Conservation (phyloP, 2,329 filamentous ascomycete species). For the Grosmannia huntii region DNA sequence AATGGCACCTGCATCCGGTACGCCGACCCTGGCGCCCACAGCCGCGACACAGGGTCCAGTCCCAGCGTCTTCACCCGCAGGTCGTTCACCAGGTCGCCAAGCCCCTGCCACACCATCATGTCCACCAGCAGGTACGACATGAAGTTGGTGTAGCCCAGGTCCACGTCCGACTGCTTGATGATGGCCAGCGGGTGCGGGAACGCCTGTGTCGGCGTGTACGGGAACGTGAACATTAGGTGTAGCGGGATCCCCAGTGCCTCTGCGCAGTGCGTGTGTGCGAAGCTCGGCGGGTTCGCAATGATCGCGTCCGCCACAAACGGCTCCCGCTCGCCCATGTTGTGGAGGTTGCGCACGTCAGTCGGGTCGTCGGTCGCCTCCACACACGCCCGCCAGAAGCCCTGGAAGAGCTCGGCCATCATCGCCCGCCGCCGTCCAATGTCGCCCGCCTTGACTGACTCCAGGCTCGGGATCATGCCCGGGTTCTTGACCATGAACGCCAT, state of each 20-base stretch:
- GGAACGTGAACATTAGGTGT: conserved; percentile 83
- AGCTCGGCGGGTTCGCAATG: conserved; percentile 70
- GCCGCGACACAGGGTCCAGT: conserved; percentile 59
- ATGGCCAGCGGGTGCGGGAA: conserved; percentile 71
- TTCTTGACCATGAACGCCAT: conserved; percentile 90
- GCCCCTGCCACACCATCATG: conserved; percentile 83
- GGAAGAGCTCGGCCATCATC: conserved; percentile 70
- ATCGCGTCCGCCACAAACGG: conserved; percentile 66
- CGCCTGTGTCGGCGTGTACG: conserved; percentile 60
- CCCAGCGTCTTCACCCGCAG: conserved; percentile 58
- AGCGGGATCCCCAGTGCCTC: conserved; percentile 66
- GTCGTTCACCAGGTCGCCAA: conserved; percentile 66
- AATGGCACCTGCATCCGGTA: conserved; percentile 64
- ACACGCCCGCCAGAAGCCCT: conserved; percentile 71
- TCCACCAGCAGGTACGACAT: conserved; percentile 72
- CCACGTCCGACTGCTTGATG: conserved; percentile 59
- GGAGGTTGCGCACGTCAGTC: conserved; percentile 44
- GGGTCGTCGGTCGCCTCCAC: conserved; percentile 61
- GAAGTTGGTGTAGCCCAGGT: conserved; percentile 63
- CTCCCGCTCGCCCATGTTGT: conserved; percentile 49
- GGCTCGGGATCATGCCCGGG: conserved; percentile 60
- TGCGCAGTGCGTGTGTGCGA: conserved; percentile 68
- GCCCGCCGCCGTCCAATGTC: conserved; percentile 56
- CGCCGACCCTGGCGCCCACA: conserved; percentile 64
- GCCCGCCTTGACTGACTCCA: conserved; percentile 59